These are phyloP conservation scores for Lachnellula cervina DNA, from an alignment of 2,329 filamentous ascomycete species.

Conservation along the genomic window DNA sequence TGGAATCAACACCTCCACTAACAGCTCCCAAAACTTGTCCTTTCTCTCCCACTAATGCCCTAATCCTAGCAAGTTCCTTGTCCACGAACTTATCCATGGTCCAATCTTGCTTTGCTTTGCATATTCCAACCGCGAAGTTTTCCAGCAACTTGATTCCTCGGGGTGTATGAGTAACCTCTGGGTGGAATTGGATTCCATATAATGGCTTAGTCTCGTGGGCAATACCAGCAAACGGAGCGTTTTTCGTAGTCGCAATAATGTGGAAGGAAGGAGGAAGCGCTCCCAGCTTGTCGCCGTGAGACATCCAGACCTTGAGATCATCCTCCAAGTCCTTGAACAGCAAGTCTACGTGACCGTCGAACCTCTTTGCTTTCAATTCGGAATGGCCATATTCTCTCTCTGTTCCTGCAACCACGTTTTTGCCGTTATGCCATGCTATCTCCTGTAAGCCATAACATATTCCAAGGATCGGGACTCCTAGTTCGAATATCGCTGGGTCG, in stretches of 20 bases:
- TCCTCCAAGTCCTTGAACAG: constrained; percentile 75
- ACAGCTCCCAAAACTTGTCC: constrained; percentile 78
- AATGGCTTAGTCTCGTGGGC: constrained; percentile 65
- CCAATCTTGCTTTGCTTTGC: constrained; percentile 72
- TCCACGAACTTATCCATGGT: constrained; percentile 79
- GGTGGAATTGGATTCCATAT: constrained; percentile 70
- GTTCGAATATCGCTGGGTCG: constrained; percentile 75
- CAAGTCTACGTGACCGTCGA: constrained; percentile 61
- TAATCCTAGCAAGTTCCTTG: constrained; percentile 75
- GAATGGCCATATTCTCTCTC: constrained; percentile 42
- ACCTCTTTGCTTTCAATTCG: constrained; percentile 53
- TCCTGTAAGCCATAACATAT: constrained; percentile 55
- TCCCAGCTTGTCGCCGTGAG: constrained; percentile 80
- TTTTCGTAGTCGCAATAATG: constrained; percentile 68
- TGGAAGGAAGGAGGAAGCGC: constrained; percentile 68
- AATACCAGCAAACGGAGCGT: constrained; percentile 76
- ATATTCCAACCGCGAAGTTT: constrained; percentile 85
- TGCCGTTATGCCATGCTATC: constrained; percentile 64
- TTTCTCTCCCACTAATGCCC: constrained; percentile 72
- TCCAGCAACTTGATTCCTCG: constrained; percentile 64
- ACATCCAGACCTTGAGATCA: constrained; percentile 74
- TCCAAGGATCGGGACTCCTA: constrained; percentile 56
- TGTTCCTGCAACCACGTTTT: constrained; percentile 62
- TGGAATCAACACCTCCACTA: constrained; percentile 82
- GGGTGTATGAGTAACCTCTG: constrained; percentile 72